These are phyloP conservation scores for Coemansia sp. DNA, from an alignment of 192 early-diverging fungal genomes.

Conservation along the genomic window DNA sequence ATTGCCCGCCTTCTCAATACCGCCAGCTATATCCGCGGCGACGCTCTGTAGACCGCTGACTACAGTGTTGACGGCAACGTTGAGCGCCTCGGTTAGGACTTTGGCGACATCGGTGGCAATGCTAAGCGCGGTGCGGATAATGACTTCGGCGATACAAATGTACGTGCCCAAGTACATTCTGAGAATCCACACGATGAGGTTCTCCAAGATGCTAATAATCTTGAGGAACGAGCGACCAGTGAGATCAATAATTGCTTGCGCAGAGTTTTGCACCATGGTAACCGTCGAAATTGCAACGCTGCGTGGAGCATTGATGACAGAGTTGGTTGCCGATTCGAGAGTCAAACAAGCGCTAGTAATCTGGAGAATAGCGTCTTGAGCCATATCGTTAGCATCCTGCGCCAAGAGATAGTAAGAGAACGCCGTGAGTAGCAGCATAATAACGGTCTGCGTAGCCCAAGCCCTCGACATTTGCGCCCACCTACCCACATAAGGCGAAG, in stretches of 20 bases:
- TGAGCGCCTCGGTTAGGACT: slow-evolving; percentile 33
- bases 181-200: slow-evolving; percentile 38
- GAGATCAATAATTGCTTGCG: slow-evolving; percentile 18
- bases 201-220: slow-evolving; percentile 25
- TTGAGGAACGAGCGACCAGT: slow-evolving; percentile 21
- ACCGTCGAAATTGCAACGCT: slow-evolving; percentile 26
- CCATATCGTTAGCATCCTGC: slow-evolving; percentile 8
- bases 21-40: slow-evolving; percentile 18
- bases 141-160: slow-evolving; percentile 49
- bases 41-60: slow-evolving; percentile 27
- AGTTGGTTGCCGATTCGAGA: slow-evolving; percentile 20
- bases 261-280: slow-evolving; percentile 16
- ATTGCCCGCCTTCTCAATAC: slow-evolving; percentile 20
- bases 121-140: slow-evolving; percentile 37
- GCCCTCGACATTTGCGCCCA: slow-evolving; percentile 37
- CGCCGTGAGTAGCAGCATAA: slow-evolving; percentile 39
- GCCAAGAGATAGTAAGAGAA: slow-evolving; percentile 30
- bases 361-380: background rate
- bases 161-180: slow-evolving; percentile 46
- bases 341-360: slow-evolving; percentile 23
- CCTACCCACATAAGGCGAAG: slow-evolving; percentile 38
- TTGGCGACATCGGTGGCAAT: slow-evolving; percentile 23
- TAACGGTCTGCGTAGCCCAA: slow-evolving; percentile 40
- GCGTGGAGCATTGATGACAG: slow-evolving; percentile 32
- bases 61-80: slow-evolving; percentile 32